phyloP scores from a whole-genome alignment of 1,284 basidiomycete genomes.

The Ustilago trichophora region DNA sequence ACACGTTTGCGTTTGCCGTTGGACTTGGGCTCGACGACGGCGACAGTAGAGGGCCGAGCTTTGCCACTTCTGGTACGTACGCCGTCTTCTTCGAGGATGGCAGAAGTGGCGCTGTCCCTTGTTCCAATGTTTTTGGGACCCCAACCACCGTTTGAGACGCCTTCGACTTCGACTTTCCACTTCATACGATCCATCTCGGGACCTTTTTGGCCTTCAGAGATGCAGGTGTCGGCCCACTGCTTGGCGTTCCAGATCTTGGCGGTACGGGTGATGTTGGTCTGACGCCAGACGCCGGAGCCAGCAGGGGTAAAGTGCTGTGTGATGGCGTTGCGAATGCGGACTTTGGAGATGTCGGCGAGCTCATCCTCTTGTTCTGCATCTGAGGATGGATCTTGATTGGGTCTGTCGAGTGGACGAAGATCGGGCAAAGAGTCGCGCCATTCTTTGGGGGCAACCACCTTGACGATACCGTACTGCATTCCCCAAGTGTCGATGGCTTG shows the following conservation, averaged over 20 bases:
- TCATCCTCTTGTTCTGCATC: conserved; percentile 10
- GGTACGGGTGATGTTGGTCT: conserved; percentile 62
- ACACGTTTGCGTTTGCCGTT: conserved; percentile 24
- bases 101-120: conserved; percentile 20
- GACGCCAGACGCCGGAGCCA: conserved; percentile 62
- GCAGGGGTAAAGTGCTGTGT: conserved; percentile 61
- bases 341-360: conserved; percentile 38
- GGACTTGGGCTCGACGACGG: conserved; percentile 4
- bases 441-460: conserved; percentile 61
- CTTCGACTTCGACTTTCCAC: conserved; percentile 55
- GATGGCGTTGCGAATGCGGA: conserved; percentile 64
- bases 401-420: conserved; percentile 32
- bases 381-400: neutral
- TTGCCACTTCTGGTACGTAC: conserved; percentile 56
- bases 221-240: conserved; percentile 62
- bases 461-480: conserved; percentile 64
- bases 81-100: conserved; percentile 53
- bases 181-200: conserved; percentile 61
- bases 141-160: conserved; percentile 47
- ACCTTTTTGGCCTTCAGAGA: conserved; percentile 50
- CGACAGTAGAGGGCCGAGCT: conserved; percentile 12
- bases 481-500: conserved; percentile 63
- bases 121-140: conserved; percentile 38
- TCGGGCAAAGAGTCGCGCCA: conserved; percentile 60
- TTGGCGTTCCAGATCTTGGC: conserved; percentile 62